Conservation (phyloP, 768 basidiomycete genomes). For the Hygrophoropsis aurantiaca region DNA sequence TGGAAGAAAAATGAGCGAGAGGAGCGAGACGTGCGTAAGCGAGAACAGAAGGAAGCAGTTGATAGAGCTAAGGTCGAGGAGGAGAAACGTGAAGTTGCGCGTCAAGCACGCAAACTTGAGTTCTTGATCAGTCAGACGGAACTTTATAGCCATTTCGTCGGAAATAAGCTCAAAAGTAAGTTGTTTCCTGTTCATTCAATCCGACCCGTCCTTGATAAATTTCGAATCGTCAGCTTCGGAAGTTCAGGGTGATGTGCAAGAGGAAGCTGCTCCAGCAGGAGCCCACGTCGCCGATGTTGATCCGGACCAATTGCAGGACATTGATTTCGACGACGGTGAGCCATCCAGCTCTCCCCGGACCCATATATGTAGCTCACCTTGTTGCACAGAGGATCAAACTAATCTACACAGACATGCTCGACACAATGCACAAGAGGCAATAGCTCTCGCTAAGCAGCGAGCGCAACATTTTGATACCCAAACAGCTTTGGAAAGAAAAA, state of each 20-base stretch:
- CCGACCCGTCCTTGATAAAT: conserved; percentile 8
- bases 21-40: conserved; percentile 88
- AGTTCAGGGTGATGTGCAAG: conserved; percentile 60
- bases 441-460: conserved; percentile 72
- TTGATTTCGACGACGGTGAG: conserved; percentile 91
- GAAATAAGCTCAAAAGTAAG: conserved; percentile 90
- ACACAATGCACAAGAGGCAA: conserved; percentile 87
- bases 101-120: conserved; percentile 95
- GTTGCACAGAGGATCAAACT: conserved; percentile 72
- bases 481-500: conserved; percentile 77
- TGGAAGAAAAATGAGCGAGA: conserved; percentile 99
- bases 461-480: conserved; percentile 86
- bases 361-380: conserved; percentile 4
- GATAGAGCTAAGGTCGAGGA: conserved; percentile 88
- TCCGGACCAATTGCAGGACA: conserved; percentile 56
- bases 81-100: conserved; percentile 88
- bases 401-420: conserved; percentile 85
- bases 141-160: conserved; percentile 98
- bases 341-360: conserved; percentile 5
- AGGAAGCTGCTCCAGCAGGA: conserved; percentile 49
- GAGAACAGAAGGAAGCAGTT: conserved; percentile 91
- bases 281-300: conserved; percentile 60
- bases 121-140: conserved; percentile 99
- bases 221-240: conserved; percentile 58
- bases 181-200: conserved; percentile 6